Conservation (phyloP, 2,329 filamentous ascomycete genomes). For the Endocalyx cinctus region DNA sequence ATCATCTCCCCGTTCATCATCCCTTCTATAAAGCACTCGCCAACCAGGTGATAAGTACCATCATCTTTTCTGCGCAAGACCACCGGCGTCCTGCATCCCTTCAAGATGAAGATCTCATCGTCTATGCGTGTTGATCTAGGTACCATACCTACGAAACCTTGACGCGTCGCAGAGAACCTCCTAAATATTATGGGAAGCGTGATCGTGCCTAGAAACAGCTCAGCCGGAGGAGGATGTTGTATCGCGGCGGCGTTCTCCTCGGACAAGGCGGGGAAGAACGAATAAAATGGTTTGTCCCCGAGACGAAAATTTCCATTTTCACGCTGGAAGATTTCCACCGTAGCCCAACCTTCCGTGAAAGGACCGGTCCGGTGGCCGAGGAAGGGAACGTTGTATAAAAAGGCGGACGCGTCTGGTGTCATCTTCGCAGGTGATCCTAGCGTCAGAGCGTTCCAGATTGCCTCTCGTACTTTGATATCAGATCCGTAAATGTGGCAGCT, state of each 20-base stretch:
- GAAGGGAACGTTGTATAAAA: too few species aligned
- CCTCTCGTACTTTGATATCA: neutral
- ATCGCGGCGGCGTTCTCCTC: too few species aligned
- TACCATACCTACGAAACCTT: constrained; percentile 1
- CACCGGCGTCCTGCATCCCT: neutral
- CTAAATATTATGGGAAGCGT: neutral
- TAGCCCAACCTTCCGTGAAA: too few species aligned
- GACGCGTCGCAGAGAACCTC: constrained; percentile 1
- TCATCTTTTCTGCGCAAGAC: neutral
- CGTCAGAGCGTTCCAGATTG: neutral
- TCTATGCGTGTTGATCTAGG: neutral
- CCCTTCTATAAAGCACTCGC: constrained; percentile 1
- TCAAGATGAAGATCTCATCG: constrained; percentile 1
- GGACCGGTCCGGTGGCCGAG: too few species aligned
- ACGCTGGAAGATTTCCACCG: too few species aligned
- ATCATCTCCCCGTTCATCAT: constrained; percentile 3
- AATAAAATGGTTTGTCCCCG: too few species aligned
- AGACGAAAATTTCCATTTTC: too few species aligned
- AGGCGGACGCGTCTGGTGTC: too few species aligned
- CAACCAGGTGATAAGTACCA: constrained; percentile 1
- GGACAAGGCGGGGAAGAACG: too few species aligned
- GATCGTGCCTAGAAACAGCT: neutral
- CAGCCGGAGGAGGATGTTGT: too few species aligned
- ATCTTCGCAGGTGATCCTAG: too few species aligned
- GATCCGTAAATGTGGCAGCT: too few species aligned